Evolutionary conservation across 768 basidiomycete genomes (phyloP).

Genomic region (Coprinellus aureogranulatus): DNA sequence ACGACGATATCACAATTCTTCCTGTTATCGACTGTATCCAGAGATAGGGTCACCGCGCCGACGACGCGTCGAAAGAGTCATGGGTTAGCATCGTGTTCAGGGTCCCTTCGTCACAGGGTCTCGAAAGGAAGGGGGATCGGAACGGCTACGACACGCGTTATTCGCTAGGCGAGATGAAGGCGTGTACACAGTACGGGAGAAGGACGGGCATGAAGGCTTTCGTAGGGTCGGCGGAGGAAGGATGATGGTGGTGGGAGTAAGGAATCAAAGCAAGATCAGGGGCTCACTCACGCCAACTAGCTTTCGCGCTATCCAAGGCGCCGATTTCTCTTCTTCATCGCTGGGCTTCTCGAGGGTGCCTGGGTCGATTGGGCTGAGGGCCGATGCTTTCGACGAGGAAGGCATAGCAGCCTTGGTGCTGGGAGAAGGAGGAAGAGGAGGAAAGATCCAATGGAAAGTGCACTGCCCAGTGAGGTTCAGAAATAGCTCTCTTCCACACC

Average conservation of each 20-base stretch:
- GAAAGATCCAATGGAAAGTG: not conserved
- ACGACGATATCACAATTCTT: constrained; percentile 61
- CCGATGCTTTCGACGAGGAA: constrained; percentile 24
- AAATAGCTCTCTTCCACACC: too few relatives aligned
- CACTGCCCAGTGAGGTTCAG: too few relatives aligned
- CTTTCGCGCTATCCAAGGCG: constrained; percentile 64
- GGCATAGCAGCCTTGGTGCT: not conserved
- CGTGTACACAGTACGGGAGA: too few relatives aligned
- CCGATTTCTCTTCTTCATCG: constrained; percentile 51
- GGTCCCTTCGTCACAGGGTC: not conserved
- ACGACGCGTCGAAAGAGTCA: too few relatives aligned
- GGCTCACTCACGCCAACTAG: constrained; percentile 56
- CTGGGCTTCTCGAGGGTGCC: constrained; percentile 28
- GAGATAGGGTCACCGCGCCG: too few relatives aligned
- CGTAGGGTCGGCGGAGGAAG: not conserved
- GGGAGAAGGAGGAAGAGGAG: not conserved
- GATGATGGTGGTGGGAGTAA: not conserved
- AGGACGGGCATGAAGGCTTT: too few relatives aligned
- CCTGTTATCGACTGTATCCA: constrained; percentile 65
- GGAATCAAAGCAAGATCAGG: constrained; percentile 3
- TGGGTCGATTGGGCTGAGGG: constrained; percentile 51
- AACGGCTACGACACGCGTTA: not conserved
- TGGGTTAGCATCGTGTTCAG: not conserved
- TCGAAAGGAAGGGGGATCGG: not conserved
- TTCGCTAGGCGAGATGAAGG: too few relatives aligned